Evolutionary conservation across 2,329 filamentous ascomycete species (phyloP).

Genomic region (Graphilbum ipis-grandicollis): DNA sequence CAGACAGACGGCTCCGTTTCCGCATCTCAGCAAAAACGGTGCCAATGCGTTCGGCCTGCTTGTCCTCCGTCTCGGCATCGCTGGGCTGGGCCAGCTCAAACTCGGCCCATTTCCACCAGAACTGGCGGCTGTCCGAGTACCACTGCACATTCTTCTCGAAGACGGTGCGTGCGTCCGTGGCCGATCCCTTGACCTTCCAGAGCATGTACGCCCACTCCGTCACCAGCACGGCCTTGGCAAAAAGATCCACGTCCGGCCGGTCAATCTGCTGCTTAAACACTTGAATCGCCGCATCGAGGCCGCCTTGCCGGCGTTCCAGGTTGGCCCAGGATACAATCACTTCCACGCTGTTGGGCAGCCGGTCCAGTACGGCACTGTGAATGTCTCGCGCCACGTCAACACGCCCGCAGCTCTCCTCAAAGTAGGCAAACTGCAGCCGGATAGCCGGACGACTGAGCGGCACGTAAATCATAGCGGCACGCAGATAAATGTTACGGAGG

Average conservation of each 20-base stretch:
- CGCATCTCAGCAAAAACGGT: conserved; percentile 62
- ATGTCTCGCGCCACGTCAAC: conserved; percentile 69
- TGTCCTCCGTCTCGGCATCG: conserved; percentile 41
- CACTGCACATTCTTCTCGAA: conserved; percentile 70
- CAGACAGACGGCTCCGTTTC: conserved; percentile 51
- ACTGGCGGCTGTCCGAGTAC: conserved; percentile 70
- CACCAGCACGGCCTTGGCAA: conserved; percentile 72
- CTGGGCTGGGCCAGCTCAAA: conserved; percentile 80
- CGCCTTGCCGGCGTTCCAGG: conserved; percentile 64
- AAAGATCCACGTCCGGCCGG: conserved; percentile 50
- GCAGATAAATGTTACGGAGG: conserved; percentile 78
- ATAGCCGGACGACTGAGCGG: conserved; percentile 73
- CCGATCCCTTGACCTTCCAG: conserved; percentile 72
- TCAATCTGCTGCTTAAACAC: conserved; percentile 72
- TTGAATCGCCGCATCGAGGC: conserved; percentile 68
- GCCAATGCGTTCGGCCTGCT: conserved; percentile 60
- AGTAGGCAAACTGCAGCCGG: conserved; percentile 81
- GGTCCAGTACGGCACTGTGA: conserved; percentile 60
- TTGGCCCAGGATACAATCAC: conserved; percentile 81
- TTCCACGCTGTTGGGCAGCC: conserved; percentile 68
- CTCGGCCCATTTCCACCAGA: conserved; percentile 78
- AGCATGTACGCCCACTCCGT: conserved; percentile 75
- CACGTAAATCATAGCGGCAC: conserved; percentile 70
- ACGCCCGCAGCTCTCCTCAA: conserved; percentile 73
- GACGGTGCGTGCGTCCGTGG: conserved; percentile 65